phyloP scores from a whole-genome alignment of 139 green algal species.

The Ettlia oleoabundans region DNA sequence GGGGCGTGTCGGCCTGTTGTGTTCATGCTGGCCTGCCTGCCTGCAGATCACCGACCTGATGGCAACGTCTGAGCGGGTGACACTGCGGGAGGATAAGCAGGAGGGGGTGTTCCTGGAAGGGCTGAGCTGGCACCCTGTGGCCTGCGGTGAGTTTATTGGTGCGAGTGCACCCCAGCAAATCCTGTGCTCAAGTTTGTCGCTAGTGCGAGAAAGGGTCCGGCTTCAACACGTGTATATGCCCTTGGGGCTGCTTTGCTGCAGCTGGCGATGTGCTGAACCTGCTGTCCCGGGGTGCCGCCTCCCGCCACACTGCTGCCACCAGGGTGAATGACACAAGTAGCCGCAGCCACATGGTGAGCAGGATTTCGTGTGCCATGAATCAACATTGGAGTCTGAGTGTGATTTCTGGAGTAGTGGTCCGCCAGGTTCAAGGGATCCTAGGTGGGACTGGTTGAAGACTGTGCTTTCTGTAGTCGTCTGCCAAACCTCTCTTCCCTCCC shows the following conservation, averaged over 20 bases:
- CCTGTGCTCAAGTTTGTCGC: too few relatives aligned
- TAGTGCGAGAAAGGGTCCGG: too few relatives aligned
- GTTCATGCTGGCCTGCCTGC: not conserved
- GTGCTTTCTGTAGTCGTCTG: too few relatives aligned
- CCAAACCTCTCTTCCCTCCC: too few relatives aligned
- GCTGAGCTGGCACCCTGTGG: conserved; percentile 71
- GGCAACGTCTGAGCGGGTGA: conserved; percentile 54
- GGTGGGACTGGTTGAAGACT: too few relatives aligned
- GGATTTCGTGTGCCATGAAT: conserved; percentile 2
- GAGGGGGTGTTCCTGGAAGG: conserved; percentile 87
- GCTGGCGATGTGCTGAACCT: conserved; percentile 70
- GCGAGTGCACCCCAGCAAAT: too few relatives aligned
- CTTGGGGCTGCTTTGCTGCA: not conserved
- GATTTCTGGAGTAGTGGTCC: too few relatives aligned
- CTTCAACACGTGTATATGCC: too few relatives aligned
- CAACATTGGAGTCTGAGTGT: too few relatives aligned
- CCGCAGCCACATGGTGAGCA: conserved; percentile 92
- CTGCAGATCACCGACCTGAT: conserved; percentile 91
- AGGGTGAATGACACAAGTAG: conserved; percentile 87
- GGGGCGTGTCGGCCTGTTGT: too few relatives aligned
- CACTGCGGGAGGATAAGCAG: conserved; percentile 72
- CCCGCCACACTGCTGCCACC: conserved; percentile 83
- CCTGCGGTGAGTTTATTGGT: conserved; percentile 75
- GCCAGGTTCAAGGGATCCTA: too few relatives aligned
- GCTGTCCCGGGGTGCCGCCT: conserved; percentile 69